Percentiles rank a stretch among this genome's conserved stretches.
These are phyloP conservation scores for Heliocybe sulcata DNA, from an alignment of 1,284 basidiomycete species.

Conservation along the genomic window DNA sequence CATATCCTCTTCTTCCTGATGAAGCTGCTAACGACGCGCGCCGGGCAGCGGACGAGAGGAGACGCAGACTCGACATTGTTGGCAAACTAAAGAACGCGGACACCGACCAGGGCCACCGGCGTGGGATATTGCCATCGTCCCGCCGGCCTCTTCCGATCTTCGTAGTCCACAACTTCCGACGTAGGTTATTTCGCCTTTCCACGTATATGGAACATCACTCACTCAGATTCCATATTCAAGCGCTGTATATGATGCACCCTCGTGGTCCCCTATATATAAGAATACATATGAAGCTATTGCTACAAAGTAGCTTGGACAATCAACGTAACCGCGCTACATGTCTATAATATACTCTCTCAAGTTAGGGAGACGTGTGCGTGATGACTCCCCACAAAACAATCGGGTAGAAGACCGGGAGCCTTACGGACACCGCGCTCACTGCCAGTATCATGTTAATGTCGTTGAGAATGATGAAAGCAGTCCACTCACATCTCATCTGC, in stretches of 20 bases:
- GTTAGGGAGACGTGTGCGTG: background rate
- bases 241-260: background rate
- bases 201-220: no score
- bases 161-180: background rate
- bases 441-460: constrained; percentile 6
- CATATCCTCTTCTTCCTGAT: constrained; percentile 74
- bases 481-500: constrained; percentile 86
- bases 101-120: background rate
- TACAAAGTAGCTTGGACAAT: background rate
- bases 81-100: background rate
- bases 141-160: background rate
- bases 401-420: constrained; percentile 59
- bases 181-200: background rate
- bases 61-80: constrained; percentile 70
- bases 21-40: constrained; percentile 46
- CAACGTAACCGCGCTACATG: background rate
- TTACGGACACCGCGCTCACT: constrained; percentile 67
- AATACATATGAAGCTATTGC: background rate
- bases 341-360: background rate
- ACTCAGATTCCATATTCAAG: no score
- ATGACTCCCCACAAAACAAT: constrained; percentile 30
- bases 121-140: background rate
- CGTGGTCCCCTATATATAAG: background rate
- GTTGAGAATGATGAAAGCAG: constrained; percentile 6
- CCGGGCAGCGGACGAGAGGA: constrained; percentile 56